Evolutionary conservation across 495 filamentous ascomycete genomes (phyloP), one percentile per base, ranked within the genome.

Genomic region (Penicillium herquei): DNA sequence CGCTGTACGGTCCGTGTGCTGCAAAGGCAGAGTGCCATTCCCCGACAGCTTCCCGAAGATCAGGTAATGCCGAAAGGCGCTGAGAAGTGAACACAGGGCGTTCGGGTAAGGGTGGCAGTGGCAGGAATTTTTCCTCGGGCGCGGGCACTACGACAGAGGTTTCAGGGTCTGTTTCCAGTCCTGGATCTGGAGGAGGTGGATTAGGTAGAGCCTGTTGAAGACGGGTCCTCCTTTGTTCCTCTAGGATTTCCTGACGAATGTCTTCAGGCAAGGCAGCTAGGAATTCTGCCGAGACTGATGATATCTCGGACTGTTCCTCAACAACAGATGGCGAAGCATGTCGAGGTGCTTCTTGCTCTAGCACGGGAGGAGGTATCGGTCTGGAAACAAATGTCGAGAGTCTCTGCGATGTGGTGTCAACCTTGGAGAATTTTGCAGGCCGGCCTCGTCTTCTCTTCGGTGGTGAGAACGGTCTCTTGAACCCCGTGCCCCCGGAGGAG

Each of bases 261-360:
- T 96, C 89, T 51, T 88, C 85, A 0, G 92, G 92, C 0, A 96
- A 74, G 17, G 90, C 91, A 11, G 87, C 83, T 33, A 96, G 84
- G 70, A 94, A 92, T 6, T 84, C 84, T 0, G 78, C 73, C 44
- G 91, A 89, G 6, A 89, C 67, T 0, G 78, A 73, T 45, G 91
- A 89, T 7, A 89, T 67, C 7, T 81, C 80, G 7, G 74, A 66
- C 40, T 68, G 46, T 7, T 63, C 53, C 32, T 66, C 65, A 11
- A 51, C 16, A 5, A 55, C 56, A n/a, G n/a, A n/a, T 14, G 65
- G 61, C 31, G 65, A 64, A 10, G 55, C 31, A 39, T 64, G 63
- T 32, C 58, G 46, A 6, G 65, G 54, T 4, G 52, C 41, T 11
- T 39, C 41, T 16, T 40, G 18, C 17, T 39, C 35, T 12, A 51